These are phyloP conservation scores for Basipetospora chlamydospora DNA, from an alignment of 2,329 filamentous ascomycete genomes.

Conservation along the genomic window DNA sequence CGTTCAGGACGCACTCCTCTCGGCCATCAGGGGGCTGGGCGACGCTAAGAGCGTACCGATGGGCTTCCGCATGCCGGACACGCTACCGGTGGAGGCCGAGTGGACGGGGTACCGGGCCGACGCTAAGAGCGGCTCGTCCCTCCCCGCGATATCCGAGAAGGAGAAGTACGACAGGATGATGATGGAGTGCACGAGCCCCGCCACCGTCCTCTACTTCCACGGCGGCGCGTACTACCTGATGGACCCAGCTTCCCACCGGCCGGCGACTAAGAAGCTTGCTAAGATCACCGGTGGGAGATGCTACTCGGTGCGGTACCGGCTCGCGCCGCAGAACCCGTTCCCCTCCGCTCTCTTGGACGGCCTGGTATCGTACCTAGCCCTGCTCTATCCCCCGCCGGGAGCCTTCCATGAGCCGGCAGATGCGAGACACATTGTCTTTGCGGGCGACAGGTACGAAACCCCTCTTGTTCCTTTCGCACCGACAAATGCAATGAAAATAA, in stretches of 20 bases:
- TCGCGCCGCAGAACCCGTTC: constrained; percentile 62
- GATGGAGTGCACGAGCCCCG: constrained; percentile 46
- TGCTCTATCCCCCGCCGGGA: constrained; percentile 56
- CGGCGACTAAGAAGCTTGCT: constrained; percentile 43
- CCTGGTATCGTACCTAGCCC: constrained; percentile 54
- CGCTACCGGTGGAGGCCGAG: constrained; percentile 50
- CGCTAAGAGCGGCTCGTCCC: constrained; percentile 31
- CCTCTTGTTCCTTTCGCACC: neutral
- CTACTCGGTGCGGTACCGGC: constrained; percentile 59
- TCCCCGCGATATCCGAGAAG: constrained; percentile 43
- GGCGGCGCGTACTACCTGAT: constrained; percentile 62
- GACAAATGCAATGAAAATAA: too few species aligned
- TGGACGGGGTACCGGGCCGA: constrained; percentile 57
- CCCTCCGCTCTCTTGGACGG: constrained; percentile 61
- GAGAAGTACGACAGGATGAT: constrained; percentile 54
- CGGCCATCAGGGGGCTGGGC: constrained; percentile 40
- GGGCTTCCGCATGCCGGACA: constrained; percentile 19
- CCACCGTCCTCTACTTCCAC: constrained; percentile 60
- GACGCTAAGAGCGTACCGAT: constrained; percentile 13
- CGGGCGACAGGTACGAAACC: constrained; percentile 48
- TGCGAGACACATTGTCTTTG: constrained; percentile 52
- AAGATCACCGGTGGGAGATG: constrained; percentile 52
- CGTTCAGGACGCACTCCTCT: constrained; percentile 41
- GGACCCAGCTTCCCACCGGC: constrained; percentile 54
- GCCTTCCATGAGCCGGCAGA: constrained; percentile 52